Percentiles rank a stretch among this genome's conserved stretches.
phyloP scores from a whole-genome alignment of 2,329 filamentous ascomycete genomes.

The Pseudogymnoascus sp. region DNA sequence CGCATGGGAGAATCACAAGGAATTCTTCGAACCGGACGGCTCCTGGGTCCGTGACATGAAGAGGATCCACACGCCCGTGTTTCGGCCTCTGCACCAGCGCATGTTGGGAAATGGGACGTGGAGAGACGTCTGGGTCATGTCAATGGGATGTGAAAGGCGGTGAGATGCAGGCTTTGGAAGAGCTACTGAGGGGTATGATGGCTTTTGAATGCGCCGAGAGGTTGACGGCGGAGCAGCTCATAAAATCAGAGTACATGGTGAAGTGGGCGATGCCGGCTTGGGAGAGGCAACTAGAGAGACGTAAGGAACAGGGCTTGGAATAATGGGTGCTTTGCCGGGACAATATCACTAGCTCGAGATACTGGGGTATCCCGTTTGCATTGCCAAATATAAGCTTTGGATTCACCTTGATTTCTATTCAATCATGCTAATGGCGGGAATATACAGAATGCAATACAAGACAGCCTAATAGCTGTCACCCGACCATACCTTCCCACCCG shows the following conservation, averaged over 20 bases:
- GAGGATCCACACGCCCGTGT: background rate
- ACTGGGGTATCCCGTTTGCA: background rate
- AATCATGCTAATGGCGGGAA: background rate
- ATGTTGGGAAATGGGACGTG: background rate
- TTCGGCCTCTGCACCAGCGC: background rate
- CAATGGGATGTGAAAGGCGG: background rate
- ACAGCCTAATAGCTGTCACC: background rate
- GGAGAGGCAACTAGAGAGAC: background rate
- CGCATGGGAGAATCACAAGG: slow-evolving; percentile 11
- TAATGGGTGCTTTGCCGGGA: background rate
- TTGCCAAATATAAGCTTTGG: background rate
- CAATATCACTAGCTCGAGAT: background rate
- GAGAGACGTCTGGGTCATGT: background rate
- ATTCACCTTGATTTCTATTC: background rate
- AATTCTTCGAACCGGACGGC: slow-evolving; percentile 9
- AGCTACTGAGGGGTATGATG: slow-evolving; percentile 10
- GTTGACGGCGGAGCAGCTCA: background rate
- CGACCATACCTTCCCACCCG: background rate
- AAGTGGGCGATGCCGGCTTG: background rate
- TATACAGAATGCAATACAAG: background rate
- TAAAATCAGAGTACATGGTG: slow-evolving; percentile 7
- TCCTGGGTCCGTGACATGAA: background rate
- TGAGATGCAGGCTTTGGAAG: slow-evolving; percentile 10
- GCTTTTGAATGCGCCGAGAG: background rate
- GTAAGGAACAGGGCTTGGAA: background rate